Evolutionary conservation across 2,329 filamentous ascomycete species (phyloP), one percentile per base, ranked within the genome.

Genomic region (Cercospora sp.): DNA sequence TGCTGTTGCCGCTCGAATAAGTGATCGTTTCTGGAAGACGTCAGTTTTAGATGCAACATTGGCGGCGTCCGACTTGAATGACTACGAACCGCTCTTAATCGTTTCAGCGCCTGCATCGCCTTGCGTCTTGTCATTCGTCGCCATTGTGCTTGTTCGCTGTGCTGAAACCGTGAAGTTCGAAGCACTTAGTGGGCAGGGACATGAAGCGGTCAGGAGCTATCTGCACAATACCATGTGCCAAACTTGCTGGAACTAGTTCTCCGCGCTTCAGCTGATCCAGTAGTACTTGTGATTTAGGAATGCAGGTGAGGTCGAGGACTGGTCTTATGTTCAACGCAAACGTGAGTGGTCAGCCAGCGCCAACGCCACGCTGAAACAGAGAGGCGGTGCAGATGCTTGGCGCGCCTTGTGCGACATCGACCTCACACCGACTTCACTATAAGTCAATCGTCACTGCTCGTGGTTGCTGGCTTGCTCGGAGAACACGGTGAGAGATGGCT

Each of bases 1-100:
- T 36, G 30, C 45, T 51, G 30, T 60, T 67, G 64, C 66, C 68
- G 31, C 67, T 68, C 6, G 71, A 65, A 64, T 75, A 72, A 18
- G 70, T 73, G 13, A 71, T 65, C 31, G 71, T 70, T 66, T 76
- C 75, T 75, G 61, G 3, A 42, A 16, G 20, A 9, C 7, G 23
- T 55, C 48, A 55, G 48, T n/a, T 3, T n/a, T 55, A 3, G 13
- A 16, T 28, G 20, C 3, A 16, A 4, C 13, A 0, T 23, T 8
- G 7, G 13, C 7, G 9, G 3, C 23, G 13, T 28, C 18, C 10
- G 6, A n/a, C 7, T 9, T n/a, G 48, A 3, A 55, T 28, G 16
- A 16, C 5, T 3, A 13, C 48, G 13, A 48, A 64, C 62, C 62
- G 13, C 62, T 64, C 51, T 48, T 6, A 12, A 20, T 58, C 9